These are phyloP conservation scores for Eremochloa ophiuroides DNA, from an alignment of 176 grass and related monocot species.

Conservation along the genomic window DNA sequence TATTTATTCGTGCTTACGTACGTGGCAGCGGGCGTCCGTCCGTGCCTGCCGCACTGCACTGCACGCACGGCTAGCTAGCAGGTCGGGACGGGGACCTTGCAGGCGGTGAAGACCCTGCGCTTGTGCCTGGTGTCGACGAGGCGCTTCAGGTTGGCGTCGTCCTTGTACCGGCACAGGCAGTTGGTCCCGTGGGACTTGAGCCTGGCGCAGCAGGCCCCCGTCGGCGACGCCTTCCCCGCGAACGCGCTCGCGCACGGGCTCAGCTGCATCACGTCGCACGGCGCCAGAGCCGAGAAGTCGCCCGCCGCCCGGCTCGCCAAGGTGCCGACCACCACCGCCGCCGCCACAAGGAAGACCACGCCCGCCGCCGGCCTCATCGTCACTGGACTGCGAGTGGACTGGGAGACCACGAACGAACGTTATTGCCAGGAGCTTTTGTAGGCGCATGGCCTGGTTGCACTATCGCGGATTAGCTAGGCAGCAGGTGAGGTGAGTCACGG, in stretches of 20 bases:
- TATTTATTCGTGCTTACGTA: neutral
- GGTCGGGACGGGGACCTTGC: slow-evolving; percentile 40
- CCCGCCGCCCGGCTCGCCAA: too few relatives aligned
- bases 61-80: neutral
- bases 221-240: slow-evolving; percentile 32
- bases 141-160: slow-evolving; percentile 55
- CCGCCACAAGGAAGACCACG: neutral
- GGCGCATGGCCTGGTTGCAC: neutral
- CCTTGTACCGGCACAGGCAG: slow-evolving; percentile 77
- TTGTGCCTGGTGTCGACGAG: slow-evolving; percentile 61
- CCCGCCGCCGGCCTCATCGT: slow-evolving; percentile 18
- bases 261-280: slow-evolving; percentile 58
- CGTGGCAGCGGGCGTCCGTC: neutral
- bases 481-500: slow-evolving; percentile 22
- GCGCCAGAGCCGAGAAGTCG: slow-evolving; percentile 20
- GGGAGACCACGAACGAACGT: neutral
- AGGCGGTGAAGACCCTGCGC: slow-evolving; percentile 51
- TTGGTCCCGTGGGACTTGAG: slow-evolving; percentile 48
- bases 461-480: neutral
- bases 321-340: too few relatives aligned
- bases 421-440: neutral
- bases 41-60: too few relatives aligned
- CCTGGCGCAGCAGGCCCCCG: slow-evolving; percentile 46
- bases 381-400: neutral
- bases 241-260: slow-evolving; percentile 60